Evolutionary conservation across 164 flowering plant species (phyloP), one percentile per base, ranked within the genome.

Genomic region (Vitis rotundifolia): DNA sequence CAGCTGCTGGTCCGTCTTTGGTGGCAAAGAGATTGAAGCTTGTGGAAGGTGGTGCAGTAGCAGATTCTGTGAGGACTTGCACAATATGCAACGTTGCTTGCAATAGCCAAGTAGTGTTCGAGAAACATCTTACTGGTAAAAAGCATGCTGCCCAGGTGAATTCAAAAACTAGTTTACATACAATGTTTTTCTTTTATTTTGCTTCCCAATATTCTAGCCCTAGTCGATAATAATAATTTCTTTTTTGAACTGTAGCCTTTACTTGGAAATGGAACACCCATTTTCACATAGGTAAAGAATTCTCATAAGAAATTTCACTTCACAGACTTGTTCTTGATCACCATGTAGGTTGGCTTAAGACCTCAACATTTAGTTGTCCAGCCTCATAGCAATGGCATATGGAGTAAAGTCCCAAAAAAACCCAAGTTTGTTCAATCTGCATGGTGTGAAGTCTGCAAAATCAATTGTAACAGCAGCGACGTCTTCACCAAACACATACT

Each of bases 391-490:
- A 54, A 16, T 51, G 28, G 67, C 50, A 47, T 2, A 18, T 51
- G 22, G 49, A 58, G 13, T 10, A 63, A 58, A 49, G 11, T 4
- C 9, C 29, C 53, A 31, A 76, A 68, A 47, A 65, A 58, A 59
- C 47, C 49, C 12, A 79, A 76, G 58, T 4, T 55, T 49, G 68
- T 64, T 59, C 77, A 71, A 69, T 68, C 69, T 50, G 73, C 77
- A n/a, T 58, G 69, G 64, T 80, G 80, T 66, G 78, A 80, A 28
- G 78, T 80, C n/a, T 80, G 82, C 71, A 65, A 76, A 56, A 63
- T 76, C 51, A 61, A 68, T 49, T 80, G 79, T 53, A 65, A 49
- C 61, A 76, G 67, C 71, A 74, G 16, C 1, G 80, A 76, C 44
- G 49, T 44, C 29, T 75, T 70, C 54, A 47, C 5, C 18, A 50